These are phyloP conservation scores for Babesia gibsoni DNA, from an alignment of 169 alveolate species.

Conservation along the genomic window DNA sequence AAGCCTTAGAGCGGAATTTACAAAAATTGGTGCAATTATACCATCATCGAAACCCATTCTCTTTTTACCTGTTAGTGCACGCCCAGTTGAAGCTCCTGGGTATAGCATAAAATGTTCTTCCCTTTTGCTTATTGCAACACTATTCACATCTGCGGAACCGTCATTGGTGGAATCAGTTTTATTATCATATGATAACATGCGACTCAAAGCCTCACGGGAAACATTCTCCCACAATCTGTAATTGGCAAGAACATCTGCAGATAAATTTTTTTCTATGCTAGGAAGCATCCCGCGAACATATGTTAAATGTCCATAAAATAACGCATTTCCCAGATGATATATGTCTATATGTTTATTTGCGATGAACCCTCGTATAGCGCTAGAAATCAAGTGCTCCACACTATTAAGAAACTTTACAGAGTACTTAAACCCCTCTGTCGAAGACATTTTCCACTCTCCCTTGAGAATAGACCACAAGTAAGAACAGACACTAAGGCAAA, in stretches of 20 bases:
- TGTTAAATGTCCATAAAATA: constrained; percentile 6
- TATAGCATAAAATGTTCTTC: constrained; percentile 27
- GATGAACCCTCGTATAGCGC: constrained; percentile 24
- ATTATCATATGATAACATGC: background rate
- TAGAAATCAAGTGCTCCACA: constrained; percentile 24
- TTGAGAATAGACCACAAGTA: constrained; percentile 30
- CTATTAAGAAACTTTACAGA: constrained; percentile 19
- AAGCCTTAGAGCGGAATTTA: constrained; percentile 37
- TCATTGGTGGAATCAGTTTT: background rate
- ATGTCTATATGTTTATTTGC: constrained; percentile 25
- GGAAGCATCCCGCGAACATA: constrained; percentile 11
- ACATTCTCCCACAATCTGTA: background rate
- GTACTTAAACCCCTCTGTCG: constrained; percentile 24
- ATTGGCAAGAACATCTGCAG: background rate
- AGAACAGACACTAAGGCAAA: constrained; percentile 2
- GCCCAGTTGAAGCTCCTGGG: constrained; percentile 54
- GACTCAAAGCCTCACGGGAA: constrained; percentile 1
- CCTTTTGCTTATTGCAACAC: background rate
- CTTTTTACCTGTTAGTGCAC: constrained; percentile 15
- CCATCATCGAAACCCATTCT: constrained; percentile 51
- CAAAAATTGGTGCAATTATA: constrained; percentile 46
- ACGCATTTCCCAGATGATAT: background rate
- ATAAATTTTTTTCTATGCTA: constrained; percentile 4
- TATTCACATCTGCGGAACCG: background rate
- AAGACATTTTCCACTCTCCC: constrained; percentile 24